Conservation (phyloP, 108 stramenopile genomes). For the Cylindrotheca closterium region DNA sequence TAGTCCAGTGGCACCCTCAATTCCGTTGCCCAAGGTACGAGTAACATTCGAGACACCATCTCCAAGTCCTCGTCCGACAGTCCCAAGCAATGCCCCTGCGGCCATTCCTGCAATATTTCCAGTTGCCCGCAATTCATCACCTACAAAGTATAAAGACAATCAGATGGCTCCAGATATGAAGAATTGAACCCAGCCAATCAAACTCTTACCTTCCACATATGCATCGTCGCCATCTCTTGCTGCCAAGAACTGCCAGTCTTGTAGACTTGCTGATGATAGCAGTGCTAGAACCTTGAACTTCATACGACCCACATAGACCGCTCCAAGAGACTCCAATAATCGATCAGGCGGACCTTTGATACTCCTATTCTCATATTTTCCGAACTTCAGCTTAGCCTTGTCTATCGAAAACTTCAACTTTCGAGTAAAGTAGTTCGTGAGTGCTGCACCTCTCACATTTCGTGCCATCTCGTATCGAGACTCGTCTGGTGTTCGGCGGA, state of each 20-base stretch:
- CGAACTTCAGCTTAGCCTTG: conserved; percentile 73
- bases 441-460: conserved; percentile 54
- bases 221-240: conserved; percentile 82
- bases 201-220: conserved; percentile 80
- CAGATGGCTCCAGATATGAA: too few relatives aligned
- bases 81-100: conserved; percentile 60
- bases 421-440: conserved; percentile 80
- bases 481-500: conserved; percentile 71
- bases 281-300: conserved; percentile 81
- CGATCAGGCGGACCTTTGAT: conserved; percentile 81
- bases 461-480: conserved; percentile 55
- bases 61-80: conserved; percentile 65
- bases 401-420: conserved; percentile 80
- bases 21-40: conserved; percentile 57
- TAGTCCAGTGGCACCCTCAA: conserved; percentile 65
- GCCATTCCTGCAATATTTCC: conserved; percentile 82
- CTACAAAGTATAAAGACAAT: too few relatives aligned
- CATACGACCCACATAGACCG: conserved; percentile 72
- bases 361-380: conserved; percentile 59
- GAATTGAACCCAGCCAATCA: too few relatives aligned
- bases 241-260: conserved; percentile 84
- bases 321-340: conserved; percentile 59
- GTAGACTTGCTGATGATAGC: conserved; percentile 72
- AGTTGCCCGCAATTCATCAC: conserved; percentile 77
- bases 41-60: conserved; percentile 62